Conservation (phyloP, 2,329 filamentous ascomycete species). For the Coniochaeta pulveracea region DNA sequence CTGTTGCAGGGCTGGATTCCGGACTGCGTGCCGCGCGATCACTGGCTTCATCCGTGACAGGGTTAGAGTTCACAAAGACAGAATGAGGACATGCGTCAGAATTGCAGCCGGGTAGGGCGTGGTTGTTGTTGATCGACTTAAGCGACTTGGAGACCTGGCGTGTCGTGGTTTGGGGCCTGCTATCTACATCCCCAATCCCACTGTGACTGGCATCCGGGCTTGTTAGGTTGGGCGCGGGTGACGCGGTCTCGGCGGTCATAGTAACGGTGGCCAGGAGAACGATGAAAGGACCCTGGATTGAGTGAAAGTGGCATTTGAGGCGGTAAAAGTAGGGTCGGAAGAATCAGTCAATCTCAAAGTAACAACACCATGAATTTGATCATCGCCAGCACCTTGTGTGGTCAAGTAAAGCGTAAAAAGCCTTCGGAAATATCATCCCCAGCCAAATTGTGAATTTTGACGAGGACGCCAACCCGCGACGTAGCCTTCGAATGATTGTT, state of each 20-base stretch:
- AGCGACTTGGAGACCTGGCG: conserved; percentile 5
- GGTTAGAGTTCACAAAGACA: too few species aligned
- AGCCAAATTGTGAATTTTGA: conserved; percentile 36
- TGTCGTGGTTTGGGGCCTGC: neutral
- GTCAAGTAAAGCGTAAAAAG: conserved; percentile 32
- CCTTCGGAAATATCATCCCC: conserved; percentile 29
- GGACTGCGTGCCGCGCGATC: conserved; percentile 7
- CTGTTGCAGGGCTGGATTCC: conserved; percentile 10
- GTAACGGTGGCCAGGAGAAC: conserved; percentile 29
- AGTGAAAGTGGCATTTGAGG: conserved; percentile 46
- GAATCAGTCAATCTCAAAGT: conserved; percentile 32
- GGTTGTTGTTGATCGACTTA: neutral
- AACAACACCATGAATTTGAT: conserved; percentile 36
- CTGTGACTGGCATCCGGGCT: conserved; percentile 16
- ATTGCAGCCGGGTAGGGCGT: too few species aligned
- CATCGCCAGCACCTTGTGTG: conserved; percentile 40
- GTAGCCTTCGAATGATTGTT: neutral
- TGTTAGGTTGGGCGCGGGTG: conserved; percentile 33
- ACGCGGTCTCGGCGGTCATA: conserved; percentile 53
- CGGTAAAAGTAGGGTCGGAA: conserved; percentile 43
- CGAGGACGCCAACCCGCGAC: conserved; percentile 15
- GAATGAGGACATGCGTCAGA: too few species aligned
- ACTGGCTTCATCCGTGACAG: neutral
- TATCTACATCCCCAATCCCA: too few species aligned
- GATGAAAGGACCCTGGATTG: conserved; percentile 39